Conservation (phyloP, 495 filamentous ascomycete species). For the Tetracladium marchalianum region DNA sequence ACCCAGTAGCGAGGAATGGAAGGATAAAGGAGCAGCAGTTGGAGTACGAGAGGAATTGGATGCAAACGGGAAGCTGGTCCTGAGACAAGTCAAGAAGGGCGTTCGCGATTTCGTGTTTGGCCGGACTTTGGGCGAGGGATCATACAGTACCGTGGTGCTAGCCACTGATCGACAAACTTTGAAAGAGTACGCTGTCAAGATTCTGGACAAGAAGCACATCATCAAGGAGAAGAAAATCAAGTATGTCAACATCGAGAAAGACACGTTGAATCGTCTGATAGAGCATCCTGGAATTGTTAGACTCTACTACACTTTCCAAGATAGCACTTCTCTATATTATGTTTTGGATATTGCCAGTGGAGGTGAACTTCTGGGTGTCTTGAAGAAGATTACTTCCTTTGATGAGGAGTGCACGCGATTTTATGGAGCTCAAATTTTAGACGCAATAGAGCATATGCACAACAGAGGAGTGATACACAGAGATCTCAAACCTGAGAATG, state of each 20-base stretch:
- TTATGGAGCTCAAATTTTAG: conserved; percentile 93
- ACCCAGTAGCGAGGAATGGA: conserved; percentile 83
- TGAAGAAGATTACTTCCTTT: conserved; percentile 91
- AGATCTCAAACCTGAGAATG: conserved; percentile 96
- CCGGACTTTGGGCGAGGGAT: conserved; percentile 85
- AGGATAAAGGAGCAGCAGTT: conserved; percentile 83
- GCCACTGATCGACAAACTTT: conserved; percentile 92
- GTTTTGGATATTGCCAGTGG: conserved; percentile 90
- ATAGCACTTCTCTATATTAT: conserved; percentile 92
- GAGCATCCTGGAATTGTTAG: conserved; percentile 96
- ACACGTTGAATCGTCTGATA: conserved; percentile 90
- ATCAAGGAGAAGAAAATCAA: conserved; percentile 99
- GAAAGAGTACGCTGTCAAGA: conserved; percentile 97
- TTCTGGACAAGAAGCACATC: conserved; percentile 96
- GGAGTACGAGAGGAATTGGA: conserved; percentile 70
- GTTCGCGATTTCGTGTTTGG: conserved; percentile 96
- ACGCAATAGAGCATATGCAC: conserved; percentile 98
- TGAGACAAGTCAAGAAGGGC: conserved; percentile 86
- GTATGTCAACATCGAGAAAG: conserved; percentile 99
- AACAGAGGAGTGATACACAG: conserved; percentile 91
- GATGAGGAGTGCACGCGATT: conserved; percentile 93
- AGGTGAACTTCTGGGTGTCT: conserved; percentile 82
- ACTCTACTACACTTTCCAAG: conserved; percentile 98
- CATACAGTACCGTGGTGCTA: conserved; percentile 92
- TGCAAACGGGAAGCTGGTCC: conserved; percentile 69